Evolutionary conservation across 176 grass and related monocot species (phyloP).

Genomic region (Oropetium thomaeum): DNA sequence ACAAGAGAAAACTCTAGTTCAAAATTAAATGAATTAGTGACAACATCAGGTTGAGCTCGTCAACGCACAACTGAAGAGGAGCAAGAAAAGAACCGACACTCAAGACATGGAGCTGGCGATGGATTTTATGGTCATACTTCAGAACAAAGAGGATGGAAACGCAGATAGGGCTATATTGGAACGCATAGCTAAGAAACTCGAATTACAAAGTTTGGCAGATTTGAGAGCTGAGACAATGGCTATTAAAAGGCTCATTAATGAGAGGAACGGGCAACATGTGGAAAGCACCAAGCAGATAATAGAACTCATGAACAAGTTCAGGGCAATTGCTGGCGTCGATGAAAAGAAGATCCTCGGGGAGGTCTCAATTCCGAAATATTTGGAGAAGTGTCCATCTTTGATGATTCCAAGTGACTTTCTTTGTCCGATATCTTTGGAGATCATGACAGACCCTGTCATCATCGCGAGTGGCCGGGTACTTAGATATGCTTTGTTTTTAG

Average conservation of each 20-base stretch:
- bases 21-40: background rate
- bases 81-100: constrained; percentile 58
- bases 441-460: constrained; percentile 73
- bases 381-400: constrained; percentile 68
- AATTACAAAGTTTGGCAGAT: constrained; percentile 53
- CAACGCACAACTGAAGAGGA: constrained; percentile 51
- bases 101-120: constrained; percentile 80
- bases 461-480: constrained; percentile 44
- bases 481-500: background rate
- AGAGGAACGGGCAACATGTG: constrained; percentile 40
- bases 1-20: no score
- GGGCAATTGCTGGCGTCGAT: constrained; percentile 54
- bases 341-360: constrained; percentile 55
- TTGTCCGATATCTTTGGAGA: constrained; percentile 72
- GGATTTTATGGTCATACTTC: constrained; percentile 61
- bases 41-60: constrained; percentile 53
- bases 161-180: constrained; percentile 54
- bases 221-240: constrained; percentile 76
- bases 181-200: constrained; percentile 55
- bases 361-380: constrained; percentile 63
- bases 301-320: constrained; percentile 54
- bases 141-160: constrained; percentile 47
- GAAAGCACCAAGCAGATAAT: constrained; percentile 59
- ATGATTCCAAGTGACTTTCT: constrained; percentile 70
- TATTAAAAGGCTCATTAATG: constrained; percentile 63